Percentiles rank a stretch among this genome's conserved stretches.
These are phyloP conservation scores for Trametes villosa DNA, from an alignment of 768 basidiomycete species.

Conservation along the genomic window DNA sequence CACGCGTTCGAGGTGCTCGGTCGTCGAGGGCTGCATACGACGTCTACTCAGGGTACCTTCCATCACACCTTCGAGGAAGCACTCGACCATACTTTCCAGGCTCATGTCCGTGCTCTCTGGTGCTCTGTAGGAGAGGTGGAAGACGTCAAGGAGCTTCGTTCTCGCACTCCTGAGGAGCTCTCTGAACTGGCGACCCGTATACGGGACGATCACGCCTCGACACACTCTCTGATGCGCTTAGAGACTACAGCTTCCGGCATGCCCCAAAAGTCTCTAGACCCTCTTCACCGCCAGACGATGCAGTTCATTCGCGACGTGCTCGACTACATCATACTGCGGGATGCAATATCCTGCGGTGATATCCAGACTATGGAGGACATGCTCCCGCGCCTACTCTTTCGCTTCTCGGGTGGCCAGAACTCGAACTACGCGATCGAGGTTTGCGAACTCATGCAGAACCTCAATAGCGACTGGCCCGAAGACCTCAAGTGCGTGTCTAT, in stretches of 20 bases:
- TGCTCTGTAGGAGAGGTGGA: conserved; percentile 29
- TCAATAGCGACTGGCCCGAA: conserved; percentile 34
- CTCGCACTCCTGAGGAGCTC: conserved; percentile 33
- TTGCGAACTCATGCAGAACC: conserved; percentile 33
- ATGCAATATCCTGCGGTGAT: conserved; percentile 42
- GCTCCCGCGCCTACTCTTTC: conserved; percentile 31
- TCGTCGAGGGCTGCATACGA: conserved; percentile 24
- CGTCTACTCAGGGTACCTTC: conserved; percentile 26
- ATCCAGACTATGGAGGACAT: conserved; percentile 31
- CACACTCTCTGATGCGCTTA: neutral
- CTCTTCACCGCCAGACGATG: conserved; percentile 32
- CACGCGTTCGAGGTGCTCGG: conserved; percentile 30
- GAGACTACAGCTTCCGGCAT: neutral
- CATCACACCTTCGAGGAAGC: conserved; percentile 41
- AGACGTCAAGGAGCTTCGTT: conserved; percentile 33
- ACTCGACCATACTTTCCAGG: conserved; percentile 41
- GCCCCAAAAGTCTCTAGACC: conserved; percentile 31
- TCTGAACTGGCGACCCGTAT: conserved; percentile 26
- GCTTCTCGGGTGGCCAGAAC: conserved; percentile 33
- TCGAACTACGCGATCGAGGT: conserved; percentile 34
- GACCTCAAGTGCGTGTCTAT: conserved; percentile 24
- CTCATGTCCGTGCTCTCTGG: conserved; percentile 43
- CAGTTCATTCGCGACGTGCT: conserved; percentile 44
- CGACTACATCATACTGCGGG: conserved; percentile 40
- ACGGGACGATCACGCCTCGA: conserved; percentile 25